These are phyloP conservation scores for Yarrowia sp. DNA, from an alignment of 805 yeast species.

Conservation along the genomic window DNA sequence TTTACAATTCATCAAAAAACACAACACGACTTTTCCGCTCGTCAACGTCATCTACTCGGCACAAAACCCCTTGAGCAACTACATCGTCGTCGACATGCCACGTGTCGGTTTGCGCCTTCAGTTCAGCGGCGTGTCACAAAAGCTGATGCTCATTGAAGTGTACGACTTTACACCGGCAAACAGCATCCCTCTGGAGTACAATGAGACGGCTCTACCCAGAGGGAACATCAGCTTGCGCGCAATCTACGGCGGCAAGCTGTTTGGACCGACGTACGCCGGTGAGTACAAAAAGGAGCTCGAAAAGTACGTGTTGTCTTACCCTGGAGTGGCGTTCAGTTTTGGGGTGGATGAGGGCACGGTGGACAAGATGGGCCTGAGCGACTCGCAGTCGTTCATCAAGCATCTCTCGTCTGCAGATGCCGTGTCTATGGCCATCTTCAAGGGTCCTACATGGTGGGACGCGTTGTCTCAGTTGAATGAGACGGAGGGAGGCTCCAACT, in stretches of 20 bases:
- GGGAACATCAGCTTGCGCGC: constrained; percentile 6
- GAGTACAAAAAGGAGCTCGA: neutral
- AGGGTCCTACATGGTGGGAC: constrained; percentile 21
- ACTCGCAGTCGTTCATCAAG: constrained; percentile 22
- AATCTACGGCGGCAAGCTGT: constrained; percentile 16
- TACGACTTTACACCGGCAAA: neutral
- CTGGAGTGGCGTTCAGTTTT: constrained; percentile 21
- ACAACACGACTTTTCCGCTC: constrained; percentile 4
- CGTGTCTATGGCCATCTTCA: neutral
- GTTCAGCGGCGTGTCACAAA: neutral
- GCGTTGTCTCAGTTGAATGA: neutral
- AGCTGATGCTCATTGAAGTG: constrained; percentile 16
- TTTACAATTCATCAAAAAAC: constrained; percentile 7
- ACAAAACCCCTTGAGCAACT: constrained; percentile 4
- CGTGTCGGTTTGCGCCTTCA: neutral
- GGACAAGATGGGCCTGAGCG: neutral
- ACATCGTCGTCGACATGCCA: neutral
- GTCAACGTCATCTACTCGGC: constrained; percentile 25
- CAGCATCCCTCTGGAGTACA: neutral
- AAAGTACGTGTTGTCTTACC: constrained; percentile 15
- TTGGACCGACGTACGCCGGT: constrained; percentile 16
- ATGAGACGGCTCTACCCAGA: constrained; percentile 4
- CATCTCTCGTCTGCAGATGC: neutral
- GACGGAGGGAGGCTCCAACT: neutral
- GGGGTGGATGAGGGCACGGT: neutral